Evolutionary conservation across 768 basidiomycete species (phyloP).

Genomic region (Asterophora lycoperdoides): DNA sequence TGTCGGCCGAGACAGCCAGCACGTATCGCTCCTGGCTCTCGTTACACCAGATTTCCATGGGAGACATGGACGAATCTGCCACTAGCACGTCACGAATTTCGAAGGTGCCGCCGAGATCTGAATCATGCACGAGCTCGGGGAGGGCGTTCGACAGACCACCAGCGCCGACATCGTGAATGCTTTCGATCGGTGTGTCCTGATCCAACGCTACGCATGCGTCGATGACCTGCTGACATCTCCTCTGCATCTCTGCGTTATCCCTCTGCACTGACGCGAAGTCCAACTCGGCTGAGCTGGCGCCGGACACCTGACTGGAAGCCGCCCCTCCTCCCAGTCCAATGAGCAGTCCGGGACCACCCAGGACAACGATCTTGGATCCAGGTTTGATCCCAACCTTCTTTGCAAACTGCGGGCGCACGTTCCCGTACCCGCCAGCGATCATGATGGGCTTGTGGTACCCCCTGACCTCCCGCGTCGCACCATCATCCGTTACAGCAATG

Average conservation of each 20-base stretch:
- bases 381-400: conserved; percentile 71
- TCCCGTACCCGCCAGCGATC: conserved; percentile 97
- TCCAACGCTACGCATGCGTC: conserved; percentile 73
- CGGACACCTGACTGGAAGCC: conserved; percentile 89
- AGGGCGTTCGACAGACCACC: conserved; percentile 96
- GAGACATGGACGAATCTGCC: conserved; percentile 91
- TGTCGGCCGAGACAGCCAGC: conserved; percentile 73
- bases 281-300: conserved; percentile 84
- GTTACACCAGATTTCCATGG: conserved; percentile 99
- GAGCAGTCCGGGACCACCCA: conserved; percentile 94
- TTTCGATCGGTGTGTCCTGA: conserved; percentile 76
- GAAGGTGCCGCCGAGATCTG: conserved; percentile 83
- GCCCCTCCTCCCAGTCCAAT: conserved; percentile 98
- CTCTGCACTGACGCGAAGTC: conserved; percentile 98
- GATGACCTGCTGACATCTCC: conserved; percentile 96
- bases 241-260: conserved; percentile 98
- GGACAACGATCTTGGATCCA: conserved; percentile 84
- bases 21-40: conserved; percentile 98
- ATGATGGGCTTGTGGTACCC: conserved; percentile 99
- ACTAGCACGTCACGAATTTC: conserved; percentile 93
- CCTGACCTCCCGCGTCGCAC: conserved; percentile 56
- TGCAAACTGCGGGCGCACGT: conserved; percentile 81
- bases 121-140: conserved; percentile 96
- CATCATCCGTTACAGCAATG: conserved; percentile 51
- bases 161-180: conserved; percentile 97